Evolutionary conservation across 441 rosid genomes (phyloP), one percentile per base, ranked within the genome.

Genomic region (Hura crepitans): DNA sequence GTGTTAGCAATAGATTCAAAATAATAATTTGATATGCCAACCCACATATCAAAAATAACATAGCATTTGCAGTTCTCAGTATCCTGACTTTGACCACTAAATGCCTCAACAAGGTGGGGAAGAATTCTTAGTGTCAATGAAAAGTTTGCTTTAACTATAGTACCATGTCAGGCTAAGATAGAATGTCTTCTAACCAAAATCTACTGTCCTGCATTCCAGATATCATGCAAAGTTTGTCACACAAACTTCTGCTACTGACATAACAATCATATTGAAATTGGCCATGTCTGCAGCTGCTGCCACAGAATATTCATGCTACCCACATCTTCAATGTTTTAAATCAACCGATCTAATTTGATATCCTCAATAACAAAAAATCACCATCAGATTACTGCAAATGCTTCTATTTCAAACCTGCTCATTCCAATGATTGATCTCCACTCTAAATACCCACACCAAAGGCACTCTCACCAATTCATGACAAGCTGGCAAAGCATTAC

Each of bases 341-440:
- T 53, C 74, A 62, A 51, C n/a, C 37, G 14, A n/a, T 46, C 28
- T 12, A 18, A 14, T 45, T 1, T 18, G 30, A 22, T 13, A 17
- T 56, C n/a, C 10, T 30, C 50, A 64, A 46, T 31, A 11, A 57
- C 17, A 57, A 23, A n/a, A 23, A 53, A 69, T 31, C 45, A 55
- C 22, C 11, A 33, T 25, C 4, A 46, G 45, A 45, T 37, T 27
- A 73, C 60, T 60, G n/a, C 18, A 54, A 45, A 22, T 43, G 45
- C 57, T 46, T 42, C 7, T 35, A 10, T 70, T 22, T 9, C 47
- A 59, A 33, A n/a, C 23, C 23, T 53, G 13, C 15, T 25, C 28
- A 49, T 22, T 63, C 6, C 46, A 62, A 54, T 61, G 10, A 62
- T 17, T 53, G 15, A 35, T 58, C 22, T 74, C 59, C 0, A 63